Evolutionary conservation across 306 rosid genomes (phyloP), one percentile per base, ranked within the genome.

Genomic region (Herpetospermum pedunculosum): DNA sequence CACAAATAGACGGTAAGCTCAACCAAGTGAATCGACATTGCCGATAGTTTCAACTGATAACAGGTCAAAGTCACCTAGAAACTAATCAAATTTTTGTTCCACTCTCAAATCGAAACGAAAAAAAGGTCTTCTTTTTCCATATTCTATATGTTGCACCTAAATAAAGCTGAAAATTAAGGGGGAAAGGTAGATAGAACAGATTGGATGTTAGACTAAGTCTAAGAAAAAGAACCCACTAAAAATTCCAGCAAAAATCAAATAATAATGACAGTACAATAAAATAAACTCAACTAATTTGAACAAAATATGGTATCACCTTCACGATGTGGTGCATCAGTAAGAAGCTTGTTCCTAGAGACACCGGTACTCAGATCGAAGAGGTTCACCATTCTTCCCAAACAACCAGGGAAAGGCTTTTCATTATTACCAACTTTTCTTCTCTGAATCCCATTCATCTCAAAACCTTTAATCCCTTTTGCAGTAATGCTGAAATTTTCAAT

Each of bases 331-430:
- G 82, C 81, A 62, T 91, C 97, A 0, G 87, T 83, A 21, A 93
- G 98, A 63, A 93, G 82, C 87, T 65, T 86, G 85, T 89, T 93
- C 73, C 89, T 91, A 49, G 91, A 76, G 3, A 87, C 85, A 52
- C 90, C 91, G 9, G 85, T 60, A 68, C 81, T 80, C 77, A 89
- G 80, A 84, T 93, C 98, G 76, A 93, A 93, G 78, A 93, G 94
- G 83, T 88, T 89, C 69, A 89, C 97, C 98, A 91, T 84, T 86
- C 94, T 89, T 80, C 98, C 98, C 85, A 93, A 41, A 76, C 98
- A 93, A 46, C 98, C 98, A 18, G 97, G 94, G 71, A 88, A 79
- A 47, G 92, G 89, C 41, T 91, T 91, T 71, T 87, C 98, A 30
- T 53, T 78, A 78, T 76, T 76, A 79, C 79, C 85, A 77, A 81